Base-by-base conservation (phyloP, 2,329 filamentous ascomycete genomes). In the Teratosphaeria gauchensis region DNA sequence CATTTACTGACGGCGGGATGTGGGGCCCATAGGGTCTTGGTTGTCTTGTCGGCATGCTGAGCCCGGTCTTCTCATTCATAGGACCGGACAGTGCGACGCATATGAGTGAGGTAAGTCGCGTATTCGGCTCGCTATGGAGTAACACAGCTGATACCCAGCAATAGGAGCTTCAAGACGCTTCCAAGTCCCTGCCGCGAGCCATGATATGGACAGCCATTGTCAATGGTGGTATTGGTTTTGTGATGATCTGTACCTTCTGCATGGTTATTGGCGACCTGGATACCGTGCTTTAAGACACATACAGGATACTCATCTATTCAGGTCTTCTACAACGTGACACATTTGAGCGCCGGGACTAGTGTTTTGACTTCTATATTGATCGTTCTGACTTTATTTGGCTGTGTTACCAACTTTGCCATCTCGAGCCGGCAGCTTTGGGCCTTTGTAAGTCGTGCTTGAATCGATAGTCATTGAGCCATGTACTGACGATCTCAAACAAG, bases 1-100 rank as follows among this genome's bases (percentile, higher is more conserved):
- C 73, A 1, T 82, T 82, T 61, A 69, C 73, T 21, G 80, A 82
- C 58, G 58, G 66, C 16, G 78, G 78, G 0, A 69, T 67, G 3
- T 82, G 77, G 75, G 69, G 69, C 1, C 77, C 68, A 2, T 69
- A 74, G 33, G 75, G 66, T 4, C 65, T 82, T 33, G 77, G 78
- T 2, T 72, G 74, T 56, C 72, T 78, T 54, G 72, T 79, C 21
- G 77, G 77, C 16, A 19, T 63, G 56, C n/a, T 54, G 16, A 54
- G 32, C 8, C 56, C 61, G 5, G 62, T 77, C 19, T 67, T 74
- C 8, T 58, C 56, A 3, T 54, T 66, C 12, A 62, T 67, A 51
- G 66, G 67, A 3, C 65, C 61, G 54, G 69, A 70, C 58, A 61
- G 58, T 46, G 57, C 58, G 5, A 64, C 63, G 6, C 69, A 71